Percentiles rank a stretch among this genome's conserved stretches.
Evolutionary conservation across 2,329 filamentous ascomycete species (phyloP).

Genomic region (Tolypocladium endophyticum): DNA sequence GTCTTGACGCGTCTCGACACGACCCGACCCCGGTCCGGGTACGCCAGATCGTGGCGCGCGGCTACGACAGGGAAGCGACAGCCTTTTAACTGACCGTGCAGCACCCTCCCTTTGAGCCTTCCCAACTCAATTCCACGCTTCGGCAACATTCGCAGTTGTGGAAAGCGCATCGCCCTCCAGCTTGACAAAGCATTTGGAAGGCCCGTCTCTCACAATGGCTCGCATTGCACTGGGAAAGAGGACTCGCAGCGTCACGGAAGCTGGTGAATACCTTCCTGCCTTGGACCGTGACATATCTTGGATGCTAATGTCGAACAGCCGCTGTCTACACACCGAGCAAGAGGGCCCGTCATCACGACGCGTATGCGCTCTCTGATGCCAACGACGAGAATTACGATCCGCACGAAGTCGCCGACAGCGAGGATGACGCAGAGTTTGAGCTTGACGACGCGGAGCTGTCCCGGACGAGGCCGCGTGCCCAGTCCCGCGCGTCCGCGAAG

Average conservation of each 20-base stretch:
- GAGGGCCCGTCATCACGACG: constrained; percentile 31
- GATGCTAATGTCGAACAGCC: constrained; percentile 9
- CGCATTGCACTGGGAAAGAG: constrained; percentile 24
- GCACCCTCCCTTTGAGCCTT: constrained; percentile 6
- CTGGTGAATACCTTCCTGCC: constrained; percentile 14
- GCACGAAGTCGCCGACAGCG: constrained; percentile 19
- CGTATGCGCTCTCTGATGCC: constrained; percentile 28
- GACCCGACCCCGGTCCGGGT: constrained; percentile 1
- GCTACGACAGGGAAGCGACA: neutral
- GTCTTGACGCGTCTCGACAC: constrained; percentile 18
- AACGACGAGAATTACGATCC: constrained; percentile 57
- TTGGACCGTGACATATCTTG: neutral
- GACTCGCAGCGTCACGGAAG: constrained; percentile 16
- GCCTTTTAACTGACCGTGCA: constrained; percentile 2
- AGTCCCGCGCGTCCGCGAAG: constrained; percentile 19
- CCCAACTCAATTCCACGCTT: constrained; percentile 1
- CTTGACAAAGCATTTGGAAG: neutral
- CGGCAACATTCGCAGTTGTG: neutral
- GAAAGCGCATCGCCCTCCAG: neutral
- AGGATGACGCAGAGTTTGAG: constrained; percentile 32
- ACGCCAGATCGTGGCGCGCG: constrained; percentile 7
- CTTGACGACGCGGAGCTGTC: constrained; percentile 27
- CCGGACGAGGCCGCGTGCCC: constrained; percentile 14
- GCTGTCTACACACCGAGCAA: constrained; percentile 28
- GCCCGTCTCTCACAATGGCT: constrained; percentile 12